Evolutionary conservation across 202 grass and related monocot species (phyloP), one percentile per base, ranked within the genome.

Genomic region (Alloteropsis angusta): DNA sequence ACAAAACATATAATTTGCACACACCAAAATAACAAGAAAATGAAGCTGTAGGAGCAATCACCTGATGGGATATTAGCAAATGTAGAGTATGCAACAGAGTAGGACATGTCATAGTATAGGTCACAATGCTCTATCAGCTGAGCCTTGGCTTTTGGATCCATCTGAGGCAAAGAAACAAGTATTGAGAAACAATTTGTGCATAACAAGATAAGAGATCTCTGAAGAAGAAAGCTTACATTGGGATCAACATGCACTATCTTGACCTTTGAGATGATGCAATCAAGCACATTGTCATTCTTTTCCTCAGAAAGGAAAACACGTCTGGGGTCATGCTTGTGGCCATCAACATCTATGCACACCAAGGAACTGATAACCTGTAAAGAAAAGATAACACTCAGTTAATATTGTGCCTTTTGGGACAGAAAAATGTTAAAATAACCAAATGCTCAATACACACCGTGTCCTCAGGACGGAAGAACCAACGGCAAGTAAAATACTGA

Each of bases 261-360:
- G 3, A 97, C 30, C 55, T 88, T 97, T 0, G 75, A 60, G 0
- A 91, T 86, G 0, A 97, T 83, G 71, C 94, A 97, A 13, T 93
- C 94, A 14, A 97, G 72, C 2, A 68, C 50, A 72, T 97, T 97
- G 2, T 93, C 91, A 64, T 97, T 97, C 32, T 80, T 97, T 49
- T 97, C 94, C 12, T 97, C 80, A 0, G 91, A 97, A 66, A 97
- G 90, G 30, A 97, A 97, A 50, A 97, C 72, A 21, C 94, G 88
- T 63, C 48, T 92, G 12, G 71, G 43, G 14, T 97, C 87, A 53
- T 88, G 84, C 7, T 44, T 67, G 6, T 80, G 41, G 0, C 78
- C 85, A 62, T 81, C 60, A 3, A 75, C 64, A 53, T 84, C 84
- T 0, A 90, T 77, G 10, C 84, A 69, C 47, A 92, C 64, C 9